Evolutionary conservation across 2,329 filamentous ascomycete species (phyloP).

Genomic region (Clonostachys rhizophaga): DNA sequence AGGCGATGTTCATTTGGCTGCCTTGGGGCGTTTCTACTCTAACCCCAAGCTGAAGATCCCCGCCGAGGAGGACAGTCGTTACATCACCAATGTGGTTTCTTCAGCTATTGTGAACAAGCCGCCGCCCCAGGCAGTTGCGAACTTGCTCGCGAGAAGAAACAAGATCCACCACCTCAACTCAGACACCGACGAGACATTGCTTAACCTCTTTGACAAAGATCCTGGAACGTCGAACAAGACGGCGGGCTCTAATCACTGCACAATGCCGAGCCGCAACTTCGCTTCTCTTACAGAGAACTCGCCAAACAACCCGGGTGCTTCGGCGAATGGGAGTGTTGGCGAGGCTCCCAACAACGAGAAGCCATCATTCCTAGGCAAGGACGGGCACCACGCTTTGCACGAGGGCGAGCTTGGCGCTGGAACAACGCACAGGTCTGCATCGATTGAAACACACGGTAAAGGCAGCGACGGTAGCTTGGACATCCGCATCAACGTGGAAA

Average conservation of each 20-base stretch:
- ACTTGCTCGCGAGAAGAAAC: constrained; percentile 86
- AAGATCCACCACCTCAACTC: constrained; percentile 67
- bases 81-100: constrained; percentile 92
- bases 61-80: constrained; percentile 79
- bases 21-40: constrained; percentile 90
- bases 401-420: constrained; percentile 74
- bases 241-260: constrained; percentile 71
- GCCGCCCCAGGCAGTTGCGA: constrained; percentile 80
- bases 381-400: constrained; percentile 70
- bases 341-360: constrained; percentile 1
- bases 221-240: constrained; percentile 75
- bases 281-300: constrained; percentile 86
- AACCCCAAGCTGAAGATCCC: constrained; percentile 75
- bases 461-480: constrained; percentile 63
- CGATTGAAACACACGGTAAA: constrained; percentile 47
- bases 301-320: constrained; percentile 37
- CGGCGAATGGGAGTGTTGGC: background rate
- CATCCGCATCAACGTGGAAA: constrained; percentile 81
- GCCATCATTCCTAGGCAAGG: constrained; percentile 36
- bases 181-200: constrained; percentile 86
- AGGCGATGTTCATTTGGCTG: constrained; percentile 90
- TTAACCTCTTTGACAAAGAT: constrained; percentile 88
- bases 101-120: constrained; percentile 96
- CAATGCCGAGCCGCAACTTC: constrained; percentile 91
- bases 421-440: constrained; percentile 70